Conservation (phyloP, 2,329 filamentous ascomycete genomes). For the Fusarium oligoseptatum region DNA sequence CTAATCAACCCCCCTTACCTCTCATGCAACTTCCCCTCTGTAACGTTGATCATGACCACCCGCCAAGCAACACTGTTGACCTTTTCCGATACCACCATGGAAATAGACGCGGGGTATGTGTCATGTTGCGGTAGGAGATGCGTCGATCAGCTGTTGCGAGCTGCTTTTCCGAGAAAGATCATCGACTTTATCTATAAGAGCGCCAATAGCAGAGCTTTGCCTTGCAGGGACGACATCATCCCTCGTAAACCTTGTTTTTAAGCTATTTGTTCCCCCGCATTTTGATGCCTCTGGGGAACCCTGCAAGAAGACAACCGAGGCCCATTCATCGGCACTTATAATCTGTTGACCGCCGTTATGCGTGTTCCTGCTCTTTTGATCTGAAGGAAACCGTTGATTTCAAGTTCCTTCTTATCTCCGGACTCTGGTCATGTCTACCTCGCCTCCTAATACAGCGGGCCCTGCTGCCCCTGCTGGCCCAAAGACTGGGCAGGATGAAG, state of each 20-base stretch:
- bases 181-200: background rate
- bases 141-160: background rate
- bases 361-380: too few relatives aligned
- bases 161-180: slow-evolving; percentile 9
- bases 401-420: background rate
- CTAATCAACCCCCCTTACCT: background rate
- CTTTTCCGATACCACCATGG: slow-evolving; percentile 6
- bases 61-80: background rate
- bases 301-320: slow-evolving; percentile 1
- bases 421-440: background rate
- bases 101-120: background rate
- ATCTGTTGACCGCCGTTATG: background rate
- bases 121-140: background rate
- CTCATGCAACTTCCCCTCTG: background rate
- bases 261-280: slow-evolving; percentile 25
- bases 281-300: slow-evolving; percentile 16
- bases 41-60: background rate
- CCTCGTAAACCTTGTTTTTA: slow-evolving; percentile 16
- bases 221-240: slow-evolving; percentile 1
- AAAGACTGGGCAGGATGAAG: background rate
- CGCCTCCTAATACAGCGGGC: fast-evolving
- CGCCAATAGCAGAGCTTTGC: background rate
- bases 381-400: too few relatives aligned
- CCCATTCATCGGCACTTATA: slow-evolving; percentile 4
- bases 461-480: background rate